These are phyloP conservation scores for Arabis hirsuta DNA, from an alignment of 345 rosid species.

Conservation along the genomic window DNA sequence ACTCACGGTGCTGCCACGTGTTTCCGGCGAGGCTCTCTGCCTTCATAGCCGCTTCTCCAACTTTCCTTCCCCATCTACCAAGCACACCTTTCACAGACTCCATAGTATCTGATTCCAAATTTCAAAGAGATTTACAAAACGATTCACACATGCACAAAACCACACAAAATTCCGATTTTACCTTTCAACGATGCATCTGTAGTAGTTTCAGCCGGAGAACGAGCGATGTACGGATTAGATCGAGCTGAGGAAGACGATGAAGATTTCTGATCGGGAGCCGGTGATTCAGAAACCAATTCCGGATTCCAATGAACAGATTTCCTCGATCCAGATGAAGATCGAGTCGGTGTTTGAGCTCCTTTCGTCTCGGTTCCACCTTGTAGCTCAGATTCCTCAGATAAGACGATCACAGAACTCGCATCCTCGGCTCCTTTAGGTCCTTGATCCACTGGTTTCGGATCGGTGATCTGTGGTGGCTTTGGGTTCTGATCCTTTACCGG, in stretches of 20 bases:
- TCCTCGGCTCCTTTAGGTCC: constrained; percentile 43
- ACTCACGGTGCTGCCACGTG: constrained; percentile 52
- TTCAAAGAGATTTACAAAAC: constrained; percentile 23
- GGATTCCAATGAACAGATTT: constrained; percentile 79
- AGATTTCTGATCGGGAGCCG: constrained; percentile 28
- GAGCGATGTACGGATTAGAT: constrained; percentile 60
- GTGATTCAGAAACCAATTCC: constrained; percentile 59
- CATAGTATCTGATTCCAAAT: constrained; percentile 50
- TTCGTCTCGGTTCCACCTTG: constrained; percentile 37
- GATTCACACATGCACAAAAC: not conserved
- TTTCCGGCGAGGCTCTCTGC: constrained; percentile 69
- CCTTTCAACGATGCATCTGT: constrained; percentile 60
- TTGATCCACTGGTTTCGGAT: constrained; percentile 36
- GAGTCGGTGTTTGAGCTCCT: constrained; percentile 34
- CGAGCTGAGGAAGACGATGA: constrained; percentile 31
- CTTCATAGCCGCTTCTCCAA: constrained; percentile 59
- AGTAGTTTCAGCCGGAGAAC: constrained; percentile 42
- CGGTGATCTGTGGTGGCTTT: constrained; percentile 32
- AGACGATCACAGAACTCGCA: constrained; percentile 35
- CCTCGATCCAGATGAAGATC: constrained; percentile 43
- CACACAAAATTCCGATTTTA: constrained; percentile 4
- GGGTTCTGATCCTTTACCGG: constrained; percentile 45
- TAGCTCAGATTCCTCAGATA: constrained; percentile 36
- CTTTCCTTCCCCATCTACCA: constrained; percentile 61
- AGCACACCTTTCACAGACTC: constrained; percentile 52